Evolutionary conservation across 352 stramenopile genomes (phyloP).

Genomic region (Pythium inflatum): DNA sequence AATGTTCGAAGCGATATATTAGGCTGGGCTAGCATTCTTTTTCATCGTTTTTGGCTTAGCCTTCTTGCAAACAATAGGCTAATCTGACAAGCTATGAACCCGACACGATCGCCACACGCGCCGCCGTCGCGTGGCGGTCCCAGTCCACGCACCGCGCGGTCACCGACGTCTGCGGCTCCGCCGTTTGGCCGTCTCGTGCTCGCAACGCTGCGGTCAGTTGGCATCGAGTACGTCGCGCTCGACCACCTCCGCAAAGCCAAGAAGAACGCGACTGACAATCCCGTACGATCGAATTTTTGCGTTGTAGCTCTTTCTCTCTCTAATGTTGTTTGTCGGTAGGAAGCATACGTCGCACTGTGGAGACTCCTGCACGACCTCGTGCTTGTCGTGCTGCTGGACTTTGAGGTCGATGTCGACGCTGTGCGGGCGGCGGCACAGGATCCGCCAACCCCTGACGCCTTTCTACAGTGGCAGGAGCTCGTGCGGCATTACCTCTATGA

Average conservation of each 20-base stretch:
- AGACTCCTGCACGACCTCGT: constrained; percentile 70
- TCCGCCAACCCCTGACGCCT: constrained; percentile 30
- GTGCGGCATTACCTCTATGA: constrained; percentile 65
- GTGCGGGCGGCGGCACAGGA: constrained; percentile 25
- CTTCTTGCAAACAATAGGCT: too few relatives aligned
- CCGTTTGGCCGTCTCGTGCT: constrained; percentile 51
- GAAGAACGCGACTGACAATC: constrained; percentile 44
- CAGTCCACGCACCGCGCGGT: background rate
- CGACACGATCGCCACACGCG: background rate
- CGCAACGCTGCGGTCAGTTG: constrained; percentile 45
- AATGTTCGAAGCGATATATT: too few relatives aligned
- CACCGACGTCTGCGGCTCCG: constrained; percentile 26
- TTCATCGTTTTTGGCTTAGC: too few relatives aligned
- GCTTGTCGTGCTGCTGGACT: constrained; percentile 61
- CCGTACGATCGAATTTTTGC: too few relatives aligned
- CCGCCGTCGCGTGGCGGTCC: background rate
- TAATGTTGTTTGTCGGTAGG: too few relatives aligned
- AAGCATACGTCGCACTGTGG: constrained; percentile 54
- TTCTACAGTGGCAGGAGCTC: constrained; percentile 48
- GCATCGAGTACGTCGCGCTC: constrained; percentile 54
- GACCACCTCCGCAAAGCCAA: constrained; percentile 70
- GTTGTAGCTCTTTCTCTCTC: too few relatives aligned
- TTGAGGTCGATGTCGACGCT: constrained; percentile 50
- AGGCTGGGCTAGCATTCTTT: too few relatives aligned
- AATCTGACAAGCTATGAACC: background rate